These are phyloP conservation scores for Boletus tomentosulus DNA, from an alignment of 768 basidiomycete genomes.

Conservation along the genomic window DNA sequence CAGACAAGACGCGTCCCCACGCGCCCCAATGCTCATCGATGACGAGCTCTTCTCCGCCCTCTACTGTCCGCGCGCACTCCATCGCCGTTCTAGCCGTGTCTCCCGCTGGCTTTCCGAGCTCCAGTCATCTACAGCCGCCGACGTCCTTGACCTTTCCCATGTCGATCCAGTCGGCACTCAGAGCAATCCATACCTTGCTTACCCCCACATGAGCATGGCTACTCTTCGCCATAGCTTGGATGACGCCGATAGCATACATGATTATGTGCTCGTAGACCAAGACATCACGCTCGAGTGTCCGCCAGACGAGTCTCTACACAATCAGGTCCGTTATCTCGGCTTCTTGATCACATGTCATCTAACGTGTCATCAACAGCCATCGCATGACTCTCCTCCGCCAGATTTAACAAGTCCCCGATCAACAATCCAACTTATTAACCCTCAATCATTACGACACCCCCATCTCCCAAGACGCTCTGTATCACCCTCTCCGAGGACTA, in stretches of 20 bases:
- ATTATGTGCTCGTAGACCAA: conserved; percentile 41
- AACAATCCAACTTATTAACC: conserved; percentile 33
- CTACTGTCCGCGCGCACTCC: conserved; percentile 13
- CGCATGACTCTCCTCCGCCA: conserved; percentile 18
- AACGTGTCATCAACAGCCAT: conserved; percentile 19
- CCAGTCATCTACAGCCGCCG: conserved; percentile 16
- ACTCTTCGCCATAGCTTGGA: conserved; percentile 28
- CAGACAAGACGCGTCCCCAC: conserved; percentile 24
- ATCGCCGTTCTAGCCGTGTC: conserved; percentile 37
- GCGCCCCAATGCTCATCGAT: conserved; percentile 9
- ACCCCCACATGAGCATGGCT: conserved; percentile 33
- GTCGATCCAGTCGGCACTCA: conserved; percentile 26
- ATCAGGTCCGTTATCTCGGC: conserved; percentile 27
- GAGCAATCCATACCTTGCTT: conserved; percentile 40
- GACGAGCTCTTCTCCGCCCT: conserved; percentile 1
- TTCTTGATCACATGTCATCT: conserved; percentile 20
- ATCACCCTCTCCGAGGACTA: conserved; percentile 36
- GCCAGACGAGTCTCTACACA: conserved; percentile 9
- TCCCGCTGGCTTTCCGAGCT: conserved; percentile 45
- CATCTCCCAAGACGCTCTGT: conserved; percentile 41
- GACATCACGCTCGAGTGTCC: conserved; percentile 26
- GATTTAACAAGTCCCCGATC: conserved; percentile 29
- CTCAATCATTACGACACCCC: conserved; percentile 40
- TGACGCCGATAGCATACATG: conserved; percentile 34
- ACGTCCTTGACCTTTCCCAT: conserved; percentile 17